Percentiles rank a stretch among this genome's conserved stretches.
Conservation (phyloP, 2,329 filamentous ascomycete genomes). For the Talaromyces sp. region DNA sequence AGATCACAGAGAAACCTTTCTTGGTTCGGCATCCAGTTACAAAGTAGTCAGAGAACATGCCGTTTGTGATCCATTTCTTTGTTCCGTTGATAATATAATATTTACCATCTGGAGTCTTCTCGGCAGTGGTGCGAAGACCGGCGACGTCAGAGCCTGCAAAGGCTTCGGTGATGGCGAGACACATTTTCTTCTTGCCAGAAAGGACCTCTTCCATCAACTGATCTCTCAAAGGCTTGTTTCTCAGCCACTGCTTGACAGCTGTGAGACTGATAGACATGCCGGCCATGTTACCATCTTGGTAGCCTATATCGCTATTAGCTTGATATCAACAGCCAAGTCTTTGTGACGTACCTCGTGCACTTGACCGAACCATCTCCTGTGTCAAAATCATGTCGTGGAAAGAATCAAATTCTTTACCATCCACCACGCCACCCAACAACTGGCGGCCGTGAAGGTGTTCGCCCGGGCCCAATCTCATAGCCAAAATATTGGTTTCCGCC, state of each 20-base stretch:
- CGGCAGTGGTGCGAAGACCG: conserved; percentile 72
- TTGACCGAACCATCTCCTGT: conserved; percentile 70
- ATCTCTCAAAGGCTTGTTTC: conserved; percentile 63
- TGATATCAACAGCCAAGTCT: neutral
- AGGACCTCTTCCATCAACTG: conserved; percentile 69
- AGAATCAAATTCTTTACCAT: conserved; percentile 80
- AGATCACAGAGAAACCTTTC: conserved; percentile 72
- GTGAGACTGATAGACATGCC: conserved; percentile 82
- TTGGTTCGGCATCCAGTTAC: conserved; percentile 75
- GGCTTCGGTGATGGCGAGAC: conserved; percentile 81
- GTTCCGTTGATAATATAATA: conserved; percentile 59
- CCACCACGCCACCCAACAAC: conserved; percentile 65
- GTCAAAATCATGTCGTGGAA: conserved; percentile 76
- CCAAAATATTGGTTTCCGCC: conserved; percentile 69
- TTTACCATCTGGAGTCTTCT: conserved; percentile 71
- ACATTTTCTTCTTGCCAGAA: conserved; percentile 81
- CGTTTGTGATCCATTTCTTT: conserved; percentile 80
- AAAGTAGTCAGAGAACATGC: conserved; percentile 78
- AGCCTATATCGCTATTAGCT: conserved; percentile 44
- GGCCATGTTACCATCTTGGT: conserved; percentile 82
- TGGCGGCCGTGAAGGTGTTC: conserved; percentile 72
- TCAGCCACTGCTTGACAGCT: conserved; percentile 75
- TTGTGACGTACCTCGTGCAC: conserved; percentile 56
- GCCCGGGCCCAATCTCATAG: conserved; percentile 79
- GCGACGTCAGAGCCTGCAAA: conserved; percentile 84